phyloP scores from a whole-genome alignment of 805 yeast species.

The Millerago galiae region DNA sequence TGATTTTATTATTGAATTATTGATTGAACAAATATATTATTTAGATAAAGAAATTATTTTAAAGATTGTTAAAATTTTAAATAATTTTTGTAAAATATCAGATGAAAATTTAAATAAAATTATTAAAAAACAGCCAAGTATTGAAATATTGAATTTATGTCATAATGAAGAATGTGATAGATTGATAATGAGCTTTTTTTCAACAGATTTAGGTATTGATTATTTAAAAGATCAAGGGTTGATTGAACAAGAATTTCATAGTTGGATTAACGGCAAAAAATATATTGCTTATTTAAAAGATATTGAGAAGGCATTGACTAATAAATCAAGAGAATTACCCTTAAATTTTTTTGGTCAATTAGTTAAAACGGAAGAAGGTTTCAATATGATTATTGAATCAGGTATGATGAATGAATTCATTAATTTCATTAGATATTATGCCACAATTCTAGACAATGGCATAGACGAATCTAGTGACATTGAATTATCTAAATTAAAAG shows the following conservation, averaged over 20 bases:
- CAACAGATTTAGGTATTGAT: constrained; percentile 63
- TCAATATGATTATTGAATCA: constrained; percentile 47
- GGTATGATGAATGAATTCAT: constrained; percentile 38
- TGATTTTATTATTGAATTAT: constrained; percentile 36
- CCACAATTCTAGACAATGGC: constrained; percentile 20
- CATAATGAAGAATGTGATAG: constrained; percentile 35
- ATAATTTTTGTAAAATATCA: constrained; percentile 48
- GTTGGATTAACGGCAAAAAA: constrained; percentile 52
- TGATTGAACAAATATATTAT: constrained; percentile 70
- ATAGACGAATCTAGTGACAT: constrained; percentile 23
- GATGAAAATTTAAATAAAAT: constrained; percentile 42
- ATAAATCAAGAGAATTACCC: constrained; percentile 32
- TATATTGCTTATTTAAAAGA: constrained; percentile 38
- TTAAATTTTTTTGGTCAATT: constrained; percentile 75
- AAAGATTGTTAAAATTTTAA: constrained; percentile 48
- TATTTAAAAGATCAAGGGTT: constrained; percentile 54
- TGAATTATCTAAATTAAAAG: constrained; percentile 46
- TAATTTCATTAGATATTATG: constrained; percentile 29
- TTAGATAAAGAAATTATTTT: constrained; percentile 48
- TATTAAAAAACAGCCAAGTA: constrained; percentile 48
- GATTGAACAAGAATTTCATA: constrained; percentile 56
- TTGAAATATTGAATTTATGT: constrained; percentile 25
- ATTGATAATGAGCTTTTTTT: constrained; percentile 55
- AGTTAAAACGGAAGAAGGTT: constrained; percentile 76
- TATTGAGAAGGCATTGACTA: constrained; percentile 36